Evolutionary conservation across 768 basidiomycete genomes (phyloP), one percentile per base, ranked within the genome.

Genomic region (Xanthoconium stramineum): DNA sequence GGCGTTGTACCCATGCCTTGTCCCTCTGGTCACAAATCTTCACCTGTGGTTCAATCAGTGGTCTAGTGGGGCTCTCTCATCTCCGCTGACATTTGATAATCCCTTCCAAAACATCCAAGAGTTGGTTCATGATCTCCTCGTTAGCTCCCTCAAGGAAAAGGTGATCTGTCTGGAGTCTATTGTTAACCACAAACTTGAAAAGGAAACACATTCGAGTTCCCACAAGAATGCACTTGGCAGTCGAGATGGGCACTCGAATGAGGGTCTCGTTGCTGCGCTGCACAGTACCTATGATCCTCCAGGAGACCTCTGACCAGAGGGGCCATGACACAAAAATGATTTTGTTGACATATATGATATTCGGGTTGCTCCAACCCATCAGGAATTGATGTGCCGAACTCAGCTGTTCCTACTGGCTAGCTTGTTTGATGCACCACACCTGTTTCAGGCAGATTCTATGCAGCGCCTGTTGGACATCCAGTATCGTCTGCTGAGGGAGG

Each of bases 401-500:
- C 64, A 72, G 3, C 83, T 86, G 0, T 89, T 80, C 63, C 69
- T 91, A 0, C 90, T 90, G 0, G 82, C 78, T 0, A 85, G 80
- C 60, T 65, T 85, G 1, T 77, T 73, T n/a, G 76, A 72, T 3
- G 88, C 85, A 0, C 88, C 86, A 0, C 88, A 89, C 62, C 86
- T 79, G 53, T 76, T 78, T 13, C 80, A 80, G 0, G 58, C 69
- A 4, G 77, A 77, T 15, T 82, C 81, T 24, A 88, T 91, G 81
- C 78, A 86, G 53, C 75, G 83, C 9, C 72, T 85, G 20, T 71
- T 90, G 12, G 90, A 92, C 55, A 80, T 86, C 5, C 88, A 91
- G 60, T 91, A 88, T 67, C 81, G 89, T 35, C 76, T 91, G 0
- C 71, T 91, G 36, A 75, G 89, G 37, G 89, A 90, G 59, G 89